Base-by-base conservation (phyloP, 2,329 filamentous ascomycete species). In the Sclerotinia trifoliorum region DNA sequence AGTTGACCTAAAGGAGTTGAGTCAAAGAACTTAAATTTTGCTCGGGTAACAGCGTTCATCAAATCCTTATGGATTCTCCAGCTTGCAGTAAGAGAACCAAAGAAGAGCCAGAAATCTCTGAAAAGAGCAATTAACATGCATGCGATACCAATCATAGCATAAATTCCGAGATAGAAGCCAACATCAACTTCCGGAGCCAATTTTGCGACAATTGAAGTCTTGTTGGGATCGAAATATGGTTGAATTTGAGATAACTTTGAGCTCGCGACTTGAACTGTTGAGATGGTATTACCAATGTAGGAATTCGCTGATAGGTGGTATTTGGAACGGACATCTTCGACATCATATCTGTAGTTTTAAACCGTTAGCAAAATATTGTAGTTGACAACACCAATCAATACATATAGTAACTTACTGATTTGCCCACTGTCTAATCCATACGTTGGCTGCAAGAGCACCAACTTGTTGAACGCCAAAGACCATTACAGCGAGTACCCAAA, bases 11-110 rank as follows among this genome's bases (percentile, higher is more conserved):
- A 86, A 2, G 95, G 95, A 0, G 95, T 99, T 1, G 94, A 91
- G 76, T 99, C 95, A 76, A 99, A 99, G 81, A 99, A 99, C 77
- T 92, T 93, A 83, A 99, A 98, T 78, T 93, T 94, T 42, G 95
- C 95, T 73, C 94, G 88, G 19, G 92, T 90, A 32, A 99, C 88
- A 1, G 90, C 84, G 39, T 86, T 84, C 78, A 99, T 90, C 66
- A 99, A 83, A 48, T 86, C 83, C 72, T 89, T 85, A 78, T 99
- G 95, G 26, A 99, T 88, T 73, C 88, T 89, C 81, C 87, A 90
- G 35, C 95, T 98, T 3, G 95, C 95, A 35, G 89, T 90, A 58
- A 98, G 83, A 7, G 95, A 97, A 3, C 95, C 95, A 77, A 90
- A 91, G 82, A 99, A 99, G 35, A 99, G 85, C 81, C 96, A 93